Evolutionary conservation across 2,329 filamentous ascomycete genomes (phyloP).

Genomic region (Amauroascus verrucosus): DNA sequence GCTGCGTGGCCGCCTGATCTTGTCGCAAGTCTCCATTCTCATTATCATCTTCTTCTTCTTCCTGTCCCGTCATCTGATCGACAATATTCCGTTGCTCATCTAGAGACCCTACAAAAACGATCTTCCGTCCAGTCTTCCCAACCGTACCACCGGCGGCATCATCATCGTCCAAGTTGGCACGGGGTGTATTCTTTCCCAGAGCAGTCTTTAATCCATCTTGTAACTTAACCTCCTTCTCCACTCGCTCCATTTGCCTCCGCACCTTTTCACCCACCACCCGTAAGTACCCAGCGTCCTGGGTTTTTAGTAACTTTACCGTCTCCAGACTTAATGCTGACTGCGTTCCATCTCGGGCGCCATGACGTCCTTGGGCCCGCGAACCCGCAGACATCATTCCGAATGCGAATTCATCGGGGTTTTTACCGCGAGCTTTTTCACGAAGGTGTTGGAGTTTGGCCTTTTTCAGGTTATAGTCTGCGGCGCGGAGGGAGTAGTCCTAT

Average conservation of each 20-base stretch:
- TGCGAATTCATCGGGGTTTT: slow-evolving; percentile 57
- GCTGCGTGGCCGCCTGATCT: slow-evolving; percentile 14
- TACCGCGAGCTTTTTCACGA: slow-evolving; percentile 49
- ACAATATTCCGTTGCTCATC: slow-evolving; percentile 25
- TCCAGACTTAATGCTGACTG: slow-evolving; percentile 44
- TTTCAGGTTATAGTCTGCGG: slow-evolving; percentile 54
- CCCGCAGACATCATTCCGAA: slow-evolving; percentile 52
- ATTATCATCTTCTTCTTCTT: slow-evolving; percentile 19
- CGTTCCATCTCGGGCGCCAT: slow-evolving; percentile 40
- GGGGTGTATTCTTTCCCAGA: slow-evolving; percentile 16
- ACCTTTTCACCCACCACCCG: slow-evolving; percentile 48
- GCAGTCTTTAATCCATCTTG: slow-evolving; percentile 30
- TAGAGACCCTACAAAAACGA: slow-evolving; percentile 33
- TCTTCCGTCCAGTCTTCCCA: slow-evolving; percentile 22
- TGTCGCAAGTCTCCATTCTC: slow-evolving; percentile 12
- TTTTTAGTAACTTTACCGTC: slow-evolving; percentile 54
- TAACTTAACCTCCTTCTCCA: slow-evolving; percentile 38
- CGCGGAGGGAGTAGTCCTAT: slow-evolving; percentile 55
- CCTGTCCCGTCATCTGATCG: slow-evolving; percentile 20
- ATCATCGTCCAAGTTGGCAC: slow-evolving; percentile 13
- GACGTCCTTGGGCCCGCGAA: slow-evolving; percentile 34
- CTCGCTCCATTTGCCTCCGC: slow-evolving; percentile 43
- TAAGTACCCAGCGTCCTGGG: slow-evolving; percentile 54
- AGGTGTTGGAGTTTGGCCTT: slow-evolving; percentile 50
- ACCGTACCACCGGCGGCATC: slow-evolving; percentile 16